phyloP scores from a whole-genome alignment of 2,329 filamentous ascomycete species.

The Pseudogymnoascus sp. region DNA sequence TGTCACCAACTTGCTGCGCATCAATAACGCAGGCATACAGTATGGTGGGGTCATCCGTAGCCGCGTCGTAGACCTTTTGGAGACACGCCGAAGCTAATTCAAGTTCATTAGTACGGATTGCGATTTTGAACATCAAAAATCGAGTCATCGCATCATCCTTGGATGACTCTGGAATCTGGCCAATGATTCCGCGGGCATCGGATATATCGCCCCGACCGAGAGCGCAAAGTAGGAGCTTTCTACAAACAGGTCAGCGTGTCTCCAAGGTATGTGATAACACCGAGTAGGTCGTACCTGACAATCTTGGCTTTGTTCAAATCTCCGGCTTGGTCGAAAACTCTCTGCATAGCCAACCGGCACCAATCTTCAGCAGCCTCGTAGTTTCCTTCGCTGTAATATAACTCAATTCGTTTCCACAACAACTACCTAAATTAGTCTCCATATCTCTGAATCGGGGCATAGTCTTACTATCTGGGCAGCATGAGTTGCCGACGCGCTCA shows the following conservation, averaged over 20 bases:
- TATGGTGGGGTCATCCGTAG: conserved; percentile 50
- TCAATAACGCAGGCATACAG: conserved; percentile 77
- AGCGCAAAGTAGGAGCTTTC: conserved; percentile 67
- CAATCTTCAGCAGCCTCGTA: conserved; percentile 55
- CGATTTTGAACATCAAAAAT: conserved; percentile 70
- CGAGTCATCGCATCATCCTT: conserved; percentile 58
- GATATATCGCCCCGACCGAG: conserved; percentile 50
- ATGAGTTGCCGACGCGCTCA: conserved; percentile 56
- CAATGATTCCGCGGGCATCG: conserved; percentile 48
- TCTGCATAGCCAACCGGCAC: conserved; percentile 63
- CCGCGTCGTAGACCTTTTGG: conserved; percentile 46
- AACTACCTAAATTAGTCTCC: conserved; percentile 42
- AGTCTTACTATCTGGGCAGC: conserved; percentile 57
- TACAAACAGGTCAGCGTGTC: conserved; percentile 28
- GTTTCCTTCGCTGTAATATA: conserved; percentile 44
- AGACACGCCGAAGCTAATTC: conserved; percentile 58
- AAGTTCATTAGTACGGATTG: conserved; percentile 51
- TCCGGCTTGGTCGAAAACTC: conserved; percentile 58
- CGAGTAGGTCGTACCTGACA: conserved; percentile 15
- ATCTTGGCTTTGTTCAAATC: conserved; percentile 62
- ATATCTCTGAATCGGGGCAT: not conserved
- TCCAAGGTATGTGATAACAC: conserved; percentile 13
- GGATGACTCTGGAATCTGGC: conserved; percentile 49
- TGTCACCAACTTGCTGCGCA: conserved; percentile 59
- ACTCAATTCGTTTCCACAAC: conserved; percentile 73